Percentiles rank a stretch among this genome's conserved stretches.
phyloP scores from a whole-genome alignment of 441 rosid genomes.

The Pelargonium myrrhifolium region DNA sequence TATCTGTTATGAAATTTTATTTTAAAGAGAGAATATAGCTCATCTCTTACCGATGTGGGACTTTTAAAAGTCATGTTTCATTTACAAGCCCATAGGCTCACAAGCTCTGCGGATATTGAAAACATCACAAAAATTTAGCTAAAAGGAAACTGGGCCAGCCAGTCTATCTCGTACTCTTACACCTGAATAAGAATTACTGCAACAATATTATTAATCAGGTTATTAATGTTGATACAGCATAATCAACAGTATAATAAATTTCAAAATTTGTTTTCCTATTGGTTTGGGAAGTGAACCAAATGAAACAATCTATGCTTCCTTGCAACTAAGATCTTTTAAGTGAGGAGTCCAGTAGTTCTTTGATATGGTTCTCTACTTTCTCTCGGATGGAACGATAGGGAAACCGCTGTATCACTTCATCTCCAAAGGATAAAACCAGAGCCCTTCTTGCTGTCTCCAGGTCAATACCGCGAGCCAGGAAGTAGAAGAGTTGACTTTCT shows the following conservation, averaged over 20 bases:
- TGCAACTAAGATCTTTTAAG: constrained; percentile 1
- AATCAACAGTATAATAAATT: background rate
- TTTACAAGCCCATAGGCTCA: no score
- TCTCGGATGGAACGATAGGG: constrained; percentile 37
- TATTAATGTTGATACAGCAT: no score
- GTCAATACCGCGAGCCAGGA: constrained; percentile 78
- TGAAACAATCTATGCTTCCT: background rate
- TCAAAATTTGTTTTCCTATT: background rate
- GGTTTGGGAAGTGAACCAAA: background rate
- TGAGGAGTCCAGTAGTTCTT: constrained; percentile 39
- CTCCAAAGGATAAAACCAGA: constrained; percentile 69
- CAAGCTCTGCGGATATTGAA: no score
- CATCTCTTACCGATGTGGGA: no score
- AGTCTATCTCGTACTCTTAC: no score
- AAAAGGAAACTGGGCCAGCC: no score
- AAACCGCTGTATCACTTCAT: constrained; percentile 56
- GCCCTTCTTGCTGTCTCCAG: constrained; percentile 68
- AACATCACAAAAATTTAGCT: no score
- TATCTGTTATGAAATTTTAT: no score
- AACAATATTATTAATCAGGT: no score
- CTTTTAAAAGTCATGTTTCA: no score
- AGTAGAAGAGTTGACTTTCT: constrained; percentile 78
- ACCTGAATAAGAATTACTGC: no score
- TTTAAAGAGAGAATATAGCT: no score
- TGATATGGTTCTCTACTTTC: constrained; percentile 50